Conservation (phyloP, 805 yeast genomes). For the Millerozyma acaciae region DNA sequence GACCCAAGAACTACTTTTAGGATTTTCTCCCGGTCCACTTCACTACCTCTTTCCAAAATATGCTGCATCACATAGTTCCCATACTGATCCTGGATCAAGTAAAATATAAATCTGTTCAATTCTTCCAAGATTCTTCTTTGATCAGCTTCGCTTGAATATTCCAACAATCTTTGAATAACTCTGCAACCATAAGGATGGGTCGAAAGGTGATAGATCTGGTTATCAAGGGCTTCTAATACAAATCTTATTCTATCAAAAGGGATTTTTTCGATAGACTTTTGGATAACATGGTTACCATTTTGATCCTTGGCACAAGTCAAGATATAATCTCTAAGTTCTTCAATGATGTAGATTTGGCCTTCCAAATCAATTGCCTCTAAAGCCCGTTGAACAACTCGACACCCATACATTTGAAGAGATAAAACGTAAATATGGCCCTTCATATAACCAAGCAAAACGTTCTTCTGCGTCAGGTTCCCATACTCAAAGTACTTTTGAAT, state of each 20-base stretch:
- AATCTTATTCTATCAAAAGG: conserved; percentile 70
- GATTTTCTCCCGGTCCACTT: conserved; percentile 56
- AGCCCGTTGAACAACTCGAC: conserved; percentile 95
- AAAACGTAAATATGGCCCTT: conserved; percentile 68
- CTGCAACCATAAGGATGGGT: conserved; percentile 98
- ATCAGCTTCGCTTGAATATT: conserved; percentile 64
- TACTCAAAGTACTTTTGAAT: conserved; percentile 90
- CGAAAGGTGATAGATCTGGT: conserved; percentile 76
- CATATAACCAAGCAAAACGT: conserved; percentile 66
- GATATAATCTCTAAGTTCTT: conserved; percentile 71
- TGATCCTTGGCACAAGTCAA: conserved; percentile 68
- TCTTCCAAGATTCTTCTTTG: conserved; percentile 67
- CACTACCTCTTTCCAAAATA: conserved; percentile 78
- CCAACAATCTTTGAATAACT: conserved; percentile 88
- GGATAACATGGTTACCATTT: conserved; percentile 97
- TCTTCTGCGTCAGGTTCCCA: conserved; percentile 68
- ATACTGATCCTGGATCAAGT: conserved; percentile 89
- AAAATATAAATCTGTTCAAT: conserved; percentile 65
- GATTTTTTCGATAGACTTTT: conserved; percentile 84
- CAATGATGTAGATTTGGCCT: conserved; percentile 64
- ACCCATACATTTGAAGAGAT: conserved; percentile 95
- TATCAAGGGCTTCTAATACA: conserved; percentile 65
- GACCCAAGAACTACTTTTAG: conserved; percentile 65
- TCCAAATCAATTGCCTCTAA: conserved; percentile 63
- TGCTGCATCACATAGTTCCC: conserved; percentile 98